Evolutionary conservation across 1,139 yeast species (phyloP).

Genomic region (Kurtzmaniella quercitrusa): DNA sequence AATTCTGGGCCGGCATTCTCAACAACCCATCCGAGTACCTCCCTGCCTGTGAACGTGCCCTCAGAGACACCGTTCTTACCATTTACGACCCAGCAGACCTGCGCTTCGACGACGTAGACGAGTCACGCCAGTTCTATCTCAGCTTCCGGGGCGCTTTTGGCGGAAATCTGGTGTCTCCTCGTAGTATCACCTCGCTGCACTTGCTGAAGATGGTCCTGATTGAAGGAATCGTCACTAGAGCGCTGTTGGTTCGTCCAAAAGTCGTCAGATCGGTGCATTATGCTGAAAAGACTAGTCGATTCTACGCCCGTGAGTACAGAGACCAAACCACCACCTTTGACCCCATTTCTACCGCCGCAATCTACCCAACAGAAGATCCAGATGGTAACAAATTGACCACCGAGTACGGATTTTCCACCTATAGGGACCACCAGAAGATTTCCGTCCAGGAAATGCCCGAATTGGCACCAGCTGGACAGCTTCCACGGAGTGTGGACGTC

Average conservation of each 20-base stretch:
- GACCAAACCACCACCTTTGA: conserved; percentile 92
- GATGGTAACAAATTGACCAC: conserved; percentile 85
- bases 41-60: conserved; percentile 87
- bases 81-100: conserved; percentile 55
- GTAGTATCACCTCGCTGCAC: conserved; percentile 74
- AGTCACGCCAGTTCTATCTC: conserved; percentile 65
- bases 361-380: conserved; percentile 90
- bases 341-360: conserved; percentile 79
- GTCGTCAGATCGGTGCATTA: conserved; percentile 90
- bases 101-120: conserved; percentile 48
- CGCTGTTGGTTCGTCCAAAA: conserved; percentile 91
- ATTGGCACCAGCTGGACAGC: conserved; percentile 95
- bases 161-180: conserved; percentile 78
- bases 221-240: conserved; percentile 94
- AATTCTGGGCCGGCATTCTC: conserved; percentile 75
- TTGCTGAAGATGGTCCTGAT: conserved; percentile 80
- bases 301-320: conserved; percentile 86
- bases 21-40: conserved; percentile 77
- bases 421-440: conserved; percentile 89
- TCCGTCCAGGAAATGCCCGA: conserved; percentile 98
- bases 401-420: conserved; percentile 91
- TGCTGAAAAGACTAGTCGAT: conserved; percentile 78
- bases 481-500: conserved; percentile 90
- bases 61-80: conserved; percentile 74
- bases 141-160: conserved; percentile 94